Conservation (phyloP, 2,329 filamentous ascomycete genomes). For the Pseudocercospora fuligena region DNA sequence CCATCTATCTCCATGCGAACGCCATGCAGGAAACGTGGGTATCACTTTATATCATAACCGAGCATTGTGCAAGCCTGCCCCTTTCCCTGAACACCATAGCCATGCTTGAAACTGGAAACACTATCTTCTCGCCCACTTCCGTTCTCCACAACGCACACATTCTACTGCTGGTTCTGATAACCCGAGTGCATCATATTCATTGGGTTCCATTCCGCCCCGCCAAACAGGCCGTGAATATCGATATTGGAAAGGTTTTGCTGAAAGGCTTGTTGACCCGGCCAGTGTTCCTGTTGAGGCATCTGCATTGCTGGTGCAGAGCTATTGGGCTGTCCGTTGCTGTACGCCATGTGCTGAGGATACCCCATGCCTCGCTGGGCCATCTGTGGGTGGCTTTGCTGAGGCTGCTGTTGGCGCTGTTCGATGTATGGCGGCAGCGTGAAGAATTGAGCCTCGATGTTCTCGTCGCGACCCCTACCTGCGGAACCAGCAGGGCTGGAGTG, state of each 20-base stretch:
- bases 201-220: slow-evolving; percentile 44
- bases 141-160: neutral
- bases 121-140: neutral
- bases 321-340: slow-evolving; percentile 27
- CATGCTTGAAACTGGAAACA: slow-evolving; percentile 3
- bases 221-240: slow-evolving; percentile 45
- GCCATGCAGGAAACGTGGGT: slow-evolving; percentile 17
- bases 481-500: slow-evolving; percentile 15
- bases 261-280: slow-evolving; percentile 30
- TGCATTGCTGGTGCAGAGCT: slow-evolving; percentile 24
- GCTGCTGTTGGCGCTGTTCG: slow-evolving; percentile 54
- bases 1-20: slow-evolving; percentile 7
- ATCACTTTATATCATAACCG: slow-evolving; percentile 11
- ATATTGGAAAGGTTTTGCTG: slow-evolving; percentile 39
- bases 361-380: slow-evolving; percentile 26
- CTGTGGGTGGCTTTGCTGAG: slow-evolving; percentile 32
- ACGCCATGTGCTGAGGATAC: slow-evolving; percentile 27
- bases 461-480: slow-evolving; percentile 40
- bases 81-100: slow-evolving; percentile 13
- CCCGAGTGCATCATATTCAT: slow-evolving; percentile 33
- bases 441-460: slow-evolving; percentile 74
- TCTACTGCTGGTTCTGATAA: slow-evolving; percentile 25
- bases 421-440: slow-evolving; percentile 75
- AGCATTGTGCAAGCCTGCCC: neutral
- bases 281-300: slow-evolving; percentile 23